Evolutionary conservation across 345 rosid species (phyloP).

Genomic region (Erodium maritimum): DNA sequence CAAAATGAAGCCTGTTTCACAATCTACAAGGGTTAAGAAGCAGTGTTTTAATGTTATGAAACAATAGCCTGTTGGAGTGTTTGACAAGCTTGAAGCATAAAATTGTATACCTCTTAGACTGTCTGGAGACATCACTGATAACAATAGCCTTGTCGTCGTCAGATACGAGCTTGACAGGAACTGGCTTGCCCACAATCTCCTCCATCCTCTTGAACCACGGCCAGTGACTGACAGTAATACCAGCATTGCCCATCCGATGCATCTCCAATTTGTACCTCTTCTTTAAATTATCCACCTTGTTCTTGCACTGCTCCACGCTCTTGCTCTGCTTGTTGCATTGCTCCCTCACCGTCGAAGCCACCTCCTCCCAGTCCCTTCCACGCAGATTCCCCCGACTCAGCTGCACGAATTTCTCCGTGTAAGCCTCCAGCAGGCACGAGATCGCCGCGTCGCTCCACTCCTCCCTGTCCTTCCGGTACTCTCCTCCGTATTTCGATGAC

Average conservation of each 20-base stretch:
- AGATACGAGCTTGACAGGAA: slow-evolving; percentile 23
- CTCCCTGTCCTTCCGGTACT: slow-evolving; percentile 81
- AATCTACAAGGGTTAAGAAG: too few relatives aligned
- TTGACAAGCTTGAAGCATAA: not conserved
- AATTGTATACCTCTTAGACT: slow-evolving; percentile 38
- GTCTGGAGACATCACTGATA: slow-evolving; percentile 33
- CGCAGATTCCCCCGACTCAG: slow-evolving; percentile 73
- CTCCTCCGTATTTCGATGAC: slow-evolving; percentile 19
- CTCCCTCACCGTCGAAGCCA: slow-evolving; percentile 67
- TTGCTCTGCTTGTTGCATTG: slow-evolving; percentile 48
- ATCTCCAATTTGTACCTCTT: slow-evolving; percentile 81
- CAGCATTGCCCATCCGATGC: slow-evolving; percentile 54
- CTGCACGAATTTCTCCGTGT: slow-evolving; percentile 65
- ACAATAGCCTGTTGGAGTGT: too few relatives aligned
- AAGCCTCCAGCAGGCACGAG: slow-evolving; percentile 64
- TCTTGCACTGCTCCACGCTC: slow-evolving; percentile 84
- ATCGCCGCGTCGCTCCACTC: slow-evolving; percentile 93
- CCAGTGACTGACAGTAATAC: slow-evolving; percentile 55
- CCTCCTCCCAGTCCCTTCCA: slow-evolving; percentile 96
- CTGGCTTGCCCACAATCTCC: slow-evolving; percentile 54
- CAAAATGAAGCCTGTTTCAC: not conserved
- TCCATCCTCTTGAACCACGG: slow-evolving; percentile 89
- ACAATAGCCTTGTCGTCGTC: slow-evolving; percentile 45
- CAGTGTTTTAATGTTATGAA: too few relatives aligned
- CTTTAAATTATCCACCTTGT: slow-evolving; percentile 85